Evolutionary conservation across 371 early-diverging fungal genomes (phyloP).

Genomic region (Umbelopsis sp.): DNA sequence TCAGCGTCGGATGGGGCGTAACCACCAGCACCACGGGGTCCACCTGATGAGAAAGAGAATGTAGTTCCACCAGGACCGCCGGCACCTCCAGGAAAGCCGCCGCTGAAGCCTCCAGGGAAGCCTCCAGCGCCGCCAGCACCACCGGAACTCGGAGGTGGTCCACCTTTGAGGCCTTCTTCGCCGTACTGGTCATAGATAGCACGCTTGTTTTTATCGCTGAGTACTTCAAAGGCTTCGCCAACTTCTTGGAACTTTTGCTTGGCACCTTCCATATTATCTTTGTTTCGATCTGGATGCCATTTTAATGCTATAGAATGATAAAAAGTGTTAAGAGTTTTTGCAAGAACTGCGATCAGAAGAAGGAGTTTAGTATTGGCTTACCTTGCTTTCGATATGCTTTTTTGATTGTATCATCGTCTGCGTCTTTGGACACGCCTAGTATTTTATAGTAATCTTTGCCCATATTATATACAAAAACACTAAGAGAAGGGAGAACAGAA

Average conservation of each 20-base stretch:
- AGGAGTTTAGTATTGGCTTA: constrained; percentile 11
- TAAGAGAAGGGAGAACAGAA: constrained; percentile 15
- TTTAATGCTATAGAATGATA: constrained; percentile 40
- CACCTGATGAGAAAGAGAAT: constrained; percentile 60
- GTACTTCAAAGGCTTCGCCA: constrained; percentile 91
- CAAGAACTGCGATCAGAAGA: neutral
- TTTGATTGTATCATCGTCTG: constrained; percentile 86
- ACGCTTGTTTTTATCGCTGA: constrained; percentile 90
- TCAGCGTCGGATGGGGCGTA: constrained; percentile 90
- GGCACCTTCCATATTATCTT: constrained; percentile 39
- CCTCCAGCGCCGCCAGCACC: constrained; percentile 41
- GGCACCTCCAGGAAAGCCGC: constrained; percentile 24
- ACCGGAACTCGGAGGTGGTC: constrained; percentile 39
- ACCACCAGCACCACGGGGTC: constrained; percentile 59
- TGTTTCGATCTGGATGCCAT: constrained; percentile 58
- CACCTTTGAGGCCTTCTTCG: constrained; percentile 88
- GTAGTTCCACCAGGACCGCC: constrained; percentile 50
- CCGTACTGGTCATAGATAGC: constrained; percentile 89
- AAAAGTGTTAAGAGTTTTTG: neutral
- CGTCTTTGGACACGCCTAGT: constrained; percentile 83
- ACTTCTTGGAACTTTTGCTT: constrained; percentile 61
- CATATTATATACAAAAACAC: constrained; percentile 53
- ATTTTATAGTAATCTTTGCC: constrained; percentile 91
- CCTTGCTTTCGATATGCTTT: constrained; percentile 90
- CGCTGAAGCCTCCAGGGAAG: constrained; percentile 48